These are phyloP conservation scores for Clausena lansium DNA, from an alignment of 345 rosid genomes.

Conservation along the genomic window DNA sequence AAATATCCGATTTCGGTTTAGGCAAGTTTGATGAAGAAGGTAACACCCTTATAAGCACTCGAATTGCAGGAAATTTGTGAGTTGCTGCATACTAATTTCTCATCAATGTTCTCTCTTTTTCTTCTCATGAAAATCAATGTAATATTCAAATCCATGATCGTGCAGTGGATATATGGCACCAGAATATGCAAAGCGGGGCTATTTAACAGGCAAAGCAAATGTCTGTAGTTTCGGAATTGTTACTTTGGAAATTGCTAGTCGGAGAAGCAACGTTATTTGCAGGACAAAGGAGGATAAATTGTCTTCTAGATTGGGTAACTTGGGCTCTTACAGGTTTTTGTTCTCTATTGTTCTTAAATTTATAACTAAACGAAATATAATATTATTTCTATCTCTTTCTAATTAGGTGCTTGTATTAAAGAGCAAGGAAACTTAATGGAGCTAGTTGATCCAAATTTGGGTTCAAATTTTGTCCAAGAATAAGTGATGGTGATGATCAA, in stretches of 20 bases:
- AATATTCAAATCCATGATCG: no score
- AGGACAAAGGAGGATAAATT: not conserved
- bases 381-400: not conserved
- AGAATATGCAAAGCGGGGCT: slow-evolving; percentile 32
- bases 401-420: slow-evolving; percentile 36
- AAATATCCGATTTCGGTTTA: no score
- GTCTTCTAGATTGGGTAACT: slow-evolving; percentile 38
- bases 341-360: no score
- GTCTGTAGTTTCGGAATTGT: slow-evolving; percentile 39
- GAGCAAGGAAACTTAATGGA: slow-evolving; percentile 36
- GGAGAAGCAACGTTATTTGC: slow-evolving; percentile 14
- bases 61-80: no score
- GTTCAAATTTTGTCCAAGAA: slow-evolving; percentile 36
- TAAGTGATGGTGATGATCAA: slow-evolving; percentile 43
- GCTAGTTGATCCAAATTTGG: slow-evolving; percentile 44
- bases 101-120: no score
- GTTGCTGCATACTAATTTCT: no score
- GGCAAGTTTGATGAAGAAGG: no score
- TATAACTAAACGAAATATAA: no score
- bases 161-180: slow-evolving; percentile 16
- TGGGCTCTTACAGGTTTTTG: no score
- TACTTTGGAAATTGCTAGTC: slow-evolving; percentile 14
- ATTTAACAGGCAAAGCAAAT: slow-evolving; percentile 34
- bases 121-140: no score
- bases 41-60: no score